Base-by-base conservation (phyloP, 805 yeast species). In the Diddensiella transvaalensis region DNA sequence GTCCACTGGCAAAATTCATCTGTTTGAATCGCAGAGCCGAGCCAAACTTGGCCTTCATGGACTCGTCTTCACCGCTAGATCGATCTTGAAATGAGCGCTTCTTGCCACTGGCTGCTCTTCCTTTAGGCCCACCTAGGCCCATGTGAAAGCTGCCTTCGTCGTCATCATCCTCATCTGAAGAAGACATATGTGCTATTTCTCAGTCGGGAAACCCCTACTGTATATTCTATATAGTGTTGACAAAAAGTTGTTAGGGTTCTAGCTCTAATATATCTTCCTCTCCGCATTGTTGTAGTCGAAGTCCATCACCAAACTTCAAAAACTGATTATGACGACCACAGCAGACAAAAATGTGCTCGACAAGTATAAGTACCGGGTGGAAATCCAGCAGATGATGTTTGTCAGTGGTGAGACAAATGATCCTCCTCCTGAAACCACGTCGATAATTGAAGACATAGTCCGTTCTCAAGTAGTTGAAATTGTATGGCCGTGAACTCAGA, bases 371-470 rank as follows among this genome's bases (percentile, higher is more conserved):
- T 93, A 91, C 66, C 74, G 95, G 49, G 79, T 86, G 33, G 99
- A 93, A 70, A 93, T 93, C 60, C 99, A 93, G 67, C 93, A 70
- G 50, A 93, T 93, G 99, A 93, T 93, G 99, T 93, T 93, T 72
- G 99, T 93, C 48, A 77, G 85, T 47, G 99, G 99, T 2, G 98
- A 93, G 64, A 80, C 93, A 0, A 87, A 86, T 57, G 99, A 93
- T 60, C 95, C 98, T 1, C 96, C 97, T 0, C 77, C 84, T 13
- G 95, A 87, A 55, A 87, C 97, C 0, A 86, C 96, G 0, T 81
- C 91, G n/a, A 69, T 93, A 46, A 88, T 91, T 38, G 99, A 93
- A 63, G 98, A 93, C 62, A 88, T 93, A 40, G 98, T 93, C 1
- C 75, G 95, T 40, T 93, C 93, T 1, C 99, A 93, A 65, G 98